A percentile compares a stretch with the other conserved stretches of the same genome.
Evolutionary conservation across 1,284 basidiomycete species (phyloP).

Genomic region (Cerrena zonata): DNA sequence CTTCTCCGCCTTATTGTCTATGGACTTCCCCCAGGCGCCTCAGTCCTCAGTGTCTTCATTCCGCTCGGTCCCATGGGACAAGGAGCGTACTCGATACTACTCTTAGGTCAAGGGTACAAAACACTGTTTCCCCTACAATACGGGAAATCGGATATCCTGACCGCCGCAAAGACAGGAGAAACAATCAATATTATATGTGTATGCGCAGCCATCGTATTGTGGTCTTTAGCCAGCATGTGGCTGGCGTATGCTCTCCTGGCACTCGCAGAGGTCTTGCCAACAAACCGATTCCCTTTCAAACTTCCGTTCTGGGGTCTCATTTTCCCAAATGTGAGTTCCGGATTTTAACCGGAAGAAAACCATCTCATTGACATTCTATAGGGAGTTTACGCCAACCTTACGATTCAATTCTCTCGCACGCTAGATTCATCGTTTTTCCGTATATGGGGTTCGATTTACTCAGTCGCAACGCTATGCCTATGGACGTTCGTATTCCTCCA

Average conservation of each 20-base stretch:
- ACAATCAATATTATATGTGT: conserved; percentile 34
- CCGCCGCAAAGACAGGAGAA: conserved; percentile 25
- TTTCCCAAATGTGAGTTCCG: conserved; percentile 39
- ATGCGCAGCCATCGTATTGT: conserved; percentile 36
- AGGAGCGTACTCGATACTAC: conserved; percentile 51
- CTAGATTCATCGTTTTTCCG: conserved; percentile 34
- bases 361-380: too few species aligned
- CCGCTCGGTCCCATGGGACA: conserved; percentile 34
- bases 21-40: conserved; percentile 30
- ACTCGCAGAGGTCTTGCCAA: conserved; percentile 27
- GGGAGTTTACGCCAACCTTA: conserved; percentile 42
- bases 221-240: conserved; percentile 45
- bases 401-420: conserved; percentile 37
- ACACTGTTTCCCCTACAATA: conserved; percentile 34
- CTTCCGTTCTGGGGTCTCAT: conserved; percentile 45
- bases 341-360: too few species aligned
- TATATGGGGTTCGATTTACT: conserved; percentile 22
- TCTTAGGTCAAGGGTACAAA: conserved; percentile 41
- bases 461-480: conserved; percentile 25
- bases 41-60: conserved; percentile 26
- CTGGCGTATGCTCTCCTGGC: conserved; percentile 33
- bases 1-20: conserved; percentile 37
- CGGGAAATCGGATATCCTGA: conserved; percentile 23
- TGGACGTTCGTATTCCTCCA: conserved; percentile 40
- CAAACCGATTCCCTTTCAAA: conserved; percentile 31